These are phyloP conservation scores for Wickerhamomyces rabaulensis DNA, from an alignment of 805 yeast species.

Conservation along the genomic window DNA sequence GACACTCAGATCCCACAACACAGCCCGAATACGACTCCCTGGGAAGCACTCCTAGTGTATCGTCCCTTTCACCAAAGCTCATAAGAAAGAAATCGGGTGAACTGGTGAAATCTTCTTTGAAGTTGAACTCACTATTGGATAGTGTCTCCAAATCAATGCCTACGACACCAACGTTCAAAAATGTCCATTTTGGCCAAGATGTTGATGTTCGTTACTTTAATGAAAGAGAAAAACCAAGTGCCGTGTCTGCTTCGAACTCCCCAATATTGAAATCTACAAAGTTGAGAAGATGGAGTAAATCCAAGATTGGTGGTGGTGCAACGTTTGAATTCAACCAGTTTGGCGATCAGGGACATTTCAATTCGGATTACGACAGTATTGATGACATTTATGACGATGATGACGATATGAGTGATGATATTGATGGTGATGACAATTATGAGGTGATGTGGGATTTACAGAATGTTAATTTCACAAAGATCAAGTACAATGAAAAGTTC, in stretches of 20 bases:
- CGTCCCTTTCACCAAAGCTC: slow-evolving; percentile 28
- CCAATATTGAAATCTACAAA: slow-evolving; percentile 36
- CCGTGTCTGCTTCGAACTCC: slow-evolving; percentile 64
- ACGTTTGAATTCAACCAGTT: slow-evolving; percentile 17
- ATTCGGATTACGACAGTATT: slow-evolving; percentile 20
- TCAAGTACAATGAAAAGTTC: slow-evolving; percentile 43
- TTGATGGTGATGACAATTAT: slow-evolving; percentile 14
- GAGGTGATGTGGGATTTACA: slow-evolving; percentile 40
- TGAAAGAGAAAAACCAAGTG: slow-evolving; percentile 68
- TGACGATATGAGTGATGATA: slow-evolving; percentile 16
- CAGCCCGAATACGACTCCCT: not conserved
- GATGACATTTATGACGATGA: slow-evolving; percentile 18
- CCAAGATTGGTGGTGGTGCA: slow-evolving; percentile 26
- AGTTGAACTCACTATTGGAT: slow-evolving; percentile 33
- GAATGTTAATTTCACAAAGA: slow-evolving; percentile 35
- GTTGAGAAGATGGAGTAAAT: slow-evolving; percentile 22
- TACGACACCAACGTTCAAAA: slow-evolving; percentile 55
- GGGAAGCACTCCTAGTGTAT: not conserved
- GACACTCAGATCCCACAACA: slow-evolving; percentile 13
- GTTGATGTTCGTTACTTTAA: slow-evolving; percentile 70
- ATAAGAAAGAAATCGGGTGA: slow-evolving; percentile 89
- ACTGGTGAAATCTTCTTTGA: slow-evolving; percentile 68
- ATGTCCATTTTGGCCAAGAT: slow-evolving; percentile 75
- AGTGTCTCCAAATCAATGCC: slow-evolving; percentile 41
- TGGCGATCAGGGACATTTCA: slow-evolving; percentile 20